A percentile compares a stretch with the other conserved stretches of the same genome.
Conservation (phyloP, 176 grass and related monocot genomes). For the Melocanna baccifera region DNA sequence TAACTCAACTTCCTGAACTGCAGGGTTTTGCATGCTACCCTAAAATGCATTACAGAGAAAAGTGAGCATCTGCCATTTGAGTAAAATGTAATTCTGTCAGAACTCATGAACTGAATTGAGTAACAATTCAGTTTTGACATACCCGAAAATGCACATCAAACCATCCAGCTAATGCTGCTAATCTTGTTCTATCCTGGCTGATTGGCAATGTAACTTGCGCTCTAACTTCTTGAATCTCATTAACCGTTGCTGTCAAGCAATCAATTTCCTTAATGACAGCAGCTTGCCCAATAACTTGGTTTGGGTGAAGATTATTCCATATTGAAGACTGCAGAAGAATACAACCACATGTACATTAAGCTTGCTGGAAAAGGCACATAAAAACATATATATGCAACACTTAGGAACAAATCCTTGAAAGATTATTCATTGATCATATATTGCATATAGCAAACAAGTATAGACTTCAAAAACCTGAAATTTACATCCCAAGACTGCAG, state of each 20-base stretch:
- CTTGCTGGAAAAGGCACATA: neutral
- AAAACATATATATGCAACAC: neutral
- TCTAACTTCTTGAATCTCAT: conserved; percentile 72
- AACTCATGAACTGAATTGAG: neutral
- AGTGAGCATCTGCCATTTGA: conserved; percentile 6
- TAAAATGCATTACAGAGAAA: conserved; percentile 27
- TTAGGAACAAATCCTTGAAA: neutral
- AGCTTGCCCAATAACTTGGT: conserved; percentile 77
- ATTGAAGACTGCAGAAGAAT: conserved; percentile 66
- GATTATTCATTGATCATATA: neutral
- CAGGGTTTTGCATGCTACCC: conserved; percentile 69
- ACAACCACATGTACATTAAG: conserved; percentile 1
- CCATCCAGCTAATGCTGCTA: conserved; percentile 89
- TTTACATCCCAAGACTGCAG: neutral
- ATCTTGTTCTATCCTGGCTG: conserved; percentile 53
- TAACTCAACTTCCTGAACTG: conserved; percentile 66
- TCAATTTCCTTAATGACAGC: conserved; percentile 87
- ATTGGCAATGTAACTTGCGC: conserved; percentile 60
- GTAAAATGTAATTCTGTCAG: neutral
- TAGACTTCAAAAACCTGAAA: neutral
- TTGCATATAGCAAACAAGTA: neutral
- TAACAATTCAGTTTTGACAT: conserved; percentile 29
- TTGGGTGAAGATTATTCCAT: conserved; percentile 92
- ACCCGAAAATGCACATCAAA: conserved; percentile 98
- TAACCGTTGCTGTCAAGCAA: conserved; percentile 83